Conservation (phyloP, 2,329 filamentous ascomycete genomes). For the Fusarium sp. region DNA sequence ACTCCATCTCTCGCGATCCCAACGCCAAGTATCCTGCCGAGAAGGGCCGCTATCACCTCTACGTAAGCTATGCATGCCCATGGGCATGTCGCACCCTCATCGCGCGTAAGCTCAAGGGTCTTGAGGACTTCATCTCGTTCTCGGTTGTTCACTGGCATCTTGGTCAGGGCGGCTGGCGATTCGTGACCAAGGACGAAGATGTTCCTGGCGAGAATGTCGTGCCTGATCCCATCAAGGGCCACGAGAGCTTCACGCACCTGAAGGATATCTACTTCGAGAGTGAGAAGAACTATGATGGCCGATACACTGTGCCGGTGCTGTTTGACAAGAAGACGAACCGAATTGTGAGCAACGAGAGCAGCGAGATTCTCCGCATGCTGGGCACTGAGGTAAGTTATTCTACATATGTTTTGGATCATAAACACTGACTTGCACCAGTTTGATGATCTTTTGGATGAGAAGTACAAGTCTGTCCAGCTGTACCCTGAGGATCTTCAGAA, state of each 20-base stretch:
- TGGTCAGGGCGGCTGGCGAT: slow-evolving; percentile 81
- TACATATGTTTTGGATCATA: neutral
- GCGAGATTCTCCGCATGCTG: slow-evolving; percentile 93
- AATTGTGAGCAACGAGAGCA: slow-evolving; percentile 93
- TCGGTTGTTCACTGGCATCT: slow-evolving; percentile 96
- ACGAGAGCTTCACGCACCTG: slow-evolving; percentile 77
- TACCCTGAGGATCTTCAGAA: slow-evolving; percentile 74
- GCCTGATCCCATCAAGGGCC: slow-evolving; percentile 77
- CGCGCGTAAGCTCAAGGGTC: slow-evolving; percentile 88
- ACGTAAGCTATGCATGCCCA: slow-evolving; percentile 92
- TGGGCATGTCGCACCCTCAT: slow-evolving; percentile 94
- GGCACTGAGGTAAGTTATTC: slow-evolving; percentile 72
- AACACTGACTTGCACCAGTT: slow-evolving; percentile 63
- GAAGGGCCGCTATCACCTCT: slow-evolving; percentile 93
- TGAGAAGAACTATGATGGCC: slow-evolving; percentile 78
- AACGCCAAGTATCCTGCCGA: slow-evolving; percentile 85
- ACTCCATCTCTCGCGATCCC: slow-evolving; percentile 79
- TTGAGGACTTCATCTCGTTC: slow-evolving; percentile 84
- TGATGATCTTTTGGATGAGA: slow-evolving; percentile 73
- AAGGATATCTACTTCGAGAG: slow-evolving; percentile 84
- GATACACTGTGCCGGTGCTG: slow-evolving; percentile 90
- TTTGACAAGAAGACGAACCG: slow-evolving; percentile 81
- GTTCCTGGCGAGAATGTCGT: slow-evolving; percentile 73
- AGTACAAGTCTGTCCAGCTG: slow-evolving; percentile 73
- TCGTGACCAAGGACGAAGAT: slow-evolving; percentile 72